A percentile compares a stretch with the other conserved stretches of the same genome.
Evolutionary conservation across 2,329 filamentous ascomycete species (phyloP).

Genomic region (Monosporascus cannonballus): DNA sequence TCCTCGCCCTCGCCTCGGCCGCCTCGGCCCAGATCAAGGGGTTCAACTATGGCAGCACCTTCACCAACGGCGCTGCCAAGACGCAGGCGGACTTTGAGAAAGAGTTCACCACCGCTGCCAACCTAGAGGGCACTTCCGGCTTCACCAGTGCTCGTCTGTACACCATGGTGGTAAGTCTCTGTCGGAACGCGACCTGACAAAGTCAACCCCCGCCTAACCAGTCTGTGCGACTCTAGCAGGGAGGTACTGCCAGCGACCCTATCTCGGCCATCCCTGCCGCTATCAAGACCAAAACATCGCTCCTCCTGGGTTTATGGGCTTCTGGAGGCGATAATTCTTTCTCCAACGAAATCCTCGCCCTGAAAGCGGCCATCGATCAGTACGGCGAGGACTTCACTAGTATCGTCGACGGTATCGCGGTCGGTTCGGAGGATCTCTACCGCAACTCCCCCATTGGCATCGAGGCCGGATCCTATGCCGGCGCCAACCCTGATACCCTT

Average conservation of each 20-base stretch:
- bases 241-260: constrained; percentile 51
- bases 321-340: constrained; percentile 60
- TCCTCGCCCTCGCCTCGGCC: constrained; percentile 32
- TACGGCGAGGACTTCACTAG: constrained; percentile 62
- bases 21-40: constrained; percentile 45
- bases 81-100: constrained; percentile 59
- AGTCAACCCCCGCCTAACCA: constrained; percentile 5
- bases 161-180: constrained; percentile 55
- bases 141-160: constrained; percentile 70
- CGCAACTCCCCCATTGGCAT: constrained; percentile 67
- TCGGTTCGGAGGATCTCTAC: constrained; percentile 84
- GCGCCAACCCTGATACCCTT: constrained; percentile 56
- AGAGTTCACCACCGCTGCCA: constrained; percentile 61
- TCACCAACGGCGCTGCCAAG: constrained; percentile 55
- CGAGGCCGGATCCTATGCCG: constrained; percentile 54
- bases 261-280: constrained; percentile 60
- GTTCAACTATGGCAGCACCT: constrained; percentile 68
- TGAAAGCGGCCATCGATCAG: constrained; percentile 60
- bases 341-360: constrained; percentile 66
- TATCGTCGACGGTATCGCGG: constrained; percentile 73
- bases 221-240: constrained; percentile 43
- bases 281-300: constrained; percentile 69
- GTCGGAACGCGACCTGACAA: not conserved
- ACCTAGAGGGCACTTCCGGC: constrained; percentile 56
- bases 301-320: constrained; percentile 81